Percentiles rank a stretch among this genome's conserved stretches.
Evolutionary conservation across 148 eudicot genomes (phyloP).

Genomic region (Nyssa sinensis): DNA sequence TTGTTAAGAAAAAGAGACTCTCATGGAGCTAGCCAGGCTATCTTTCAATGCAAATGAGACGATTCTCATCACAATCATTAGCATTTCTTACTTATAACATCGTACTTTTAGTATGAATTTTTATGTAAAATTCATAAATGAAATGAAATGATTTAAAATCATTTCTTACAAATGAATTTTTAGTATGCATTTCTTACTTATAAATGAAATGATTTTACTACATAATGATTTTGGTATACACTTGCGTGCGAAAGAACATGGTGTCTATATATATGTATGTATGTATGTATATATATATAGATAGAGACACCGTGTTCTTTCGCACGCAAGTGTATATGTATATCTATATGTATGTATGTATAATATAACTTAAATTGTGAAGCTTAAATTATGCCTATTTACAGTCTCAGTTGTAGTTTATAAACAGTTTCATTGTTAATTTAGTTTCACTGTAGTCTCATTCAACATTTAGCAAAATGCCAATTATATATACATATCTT

Average conservation of each 20-base stretch:
- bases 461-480: neutral
- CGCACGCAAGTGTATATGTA: no score
- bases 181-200: neutral
- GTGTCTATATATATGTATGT: neutral
- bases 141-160: constrained; percentile 6
- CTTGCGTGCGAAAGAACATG: neutral
- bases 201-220: neutral
- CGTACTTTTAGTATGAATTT: neutral
- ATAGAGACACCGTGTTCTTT: no score
- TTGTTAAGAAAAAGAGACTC: neutral
- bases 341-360: no score
- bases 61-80: constrained; percentile 3
- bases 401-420: neutral
- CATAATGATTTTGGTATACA: neutral
- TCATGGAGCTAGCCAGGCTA: neutral
- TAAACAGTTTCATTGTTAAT: neutral
- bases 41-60: neutral
- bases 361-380: neutral
- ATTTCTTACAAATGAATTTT: no score
- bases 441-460: no score
- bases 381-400: neutral
- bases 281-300: neutral
- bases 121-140: no score
- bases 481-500: neutral
- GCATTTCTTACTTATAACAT: no score